Base-by-base conservation (phyloP, 1,139 yeast genomes). In the Spencermartinsiella ligniputridi region DNA sequence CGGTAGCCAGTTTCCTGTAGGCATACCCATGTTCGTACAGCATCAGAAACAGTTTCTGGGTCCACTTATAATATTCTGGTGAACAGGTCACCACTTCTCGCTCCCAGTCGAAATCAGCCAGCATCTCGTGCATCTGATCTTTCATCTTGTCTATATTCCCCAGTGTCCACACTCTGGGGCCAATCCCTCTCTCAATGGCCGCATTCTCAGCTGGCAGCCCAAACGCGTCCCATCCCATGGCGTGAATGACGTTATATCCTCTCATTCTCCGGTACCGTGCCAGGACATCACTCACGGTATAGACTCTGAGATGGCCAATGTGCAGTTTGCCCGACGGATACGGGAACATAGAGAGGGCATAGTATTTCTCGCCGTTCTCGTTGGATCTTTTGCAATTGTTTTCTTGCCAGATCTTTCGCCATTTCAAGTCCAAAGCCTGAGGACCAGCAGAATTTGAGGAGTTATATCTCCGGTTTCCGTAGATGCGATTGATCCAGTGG, bases 151-250 rank as follows among this genome's bases (percentile, higher is more conserved):
- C 67, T 19, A 92, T 89, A 60, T 92, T 92, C 8, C 71, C 57
- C 37, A 70, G 71, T 0, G 98, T 92, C 98, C 98, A 92, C 0
- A 67, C 73, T 0, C 79, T 77, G 0, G 98, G 97, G 52, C 79
- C 80, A 13, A 86, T 74, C 0, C 81, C 81, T 51, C 95, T 69
- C 61, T 90, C 96, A 24, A 87, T 81, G 0, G 98, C 98, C 0
- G 98, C 98, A 64, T 92, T 92, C 61, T 92, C 98, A 0, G 98
- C 98, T 0, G 98, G 98, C 34, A 92, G 71, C 0, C 98, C 98
- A 71, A 92, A 92, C 0, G 97, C 96, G 70, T 92, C 98, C 97
- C 97, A 92, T 0, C 98, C 98, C 95, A 92, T 90, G 0, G 98
- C 97, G 61, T 92, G 96, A 3, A 90, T 73, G 15, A 90, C 96